Evolutionary conservation across 306 rosid genomes (phyloP).

Genomic region (Crataegus laevigata): DNA sequence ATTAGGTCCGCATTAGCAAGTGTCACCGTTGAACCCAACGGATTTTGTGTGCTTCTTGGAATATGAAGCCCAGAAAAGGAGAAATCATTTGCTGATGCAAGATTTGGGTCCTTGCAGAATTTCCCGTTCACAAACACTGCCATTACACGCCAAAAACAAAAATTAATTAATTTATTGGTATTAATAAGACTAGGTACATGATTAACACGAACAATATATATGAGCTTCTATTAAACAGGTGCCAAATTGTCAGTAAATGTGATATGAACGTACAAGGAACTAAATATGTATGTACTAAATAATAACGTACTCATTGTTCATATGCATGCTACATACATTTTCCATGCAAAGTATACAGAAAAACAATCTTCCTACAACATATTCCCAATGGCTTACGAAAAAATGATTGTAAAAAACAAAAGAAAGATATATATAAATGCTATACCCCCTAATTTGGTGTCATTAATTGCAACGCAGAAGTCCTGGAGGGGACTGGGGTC

Average conservation of each 20-base stretch:
- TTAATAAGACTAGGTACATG: neutral
- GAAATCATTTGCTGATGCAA: neutral
- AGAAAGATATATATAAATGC: neutral
- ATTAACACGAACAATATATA: neutral
- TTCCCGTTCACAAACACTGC: neutral
- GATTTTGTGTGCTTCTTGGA: neutral
- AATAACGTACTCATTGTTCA: too few species aligned
- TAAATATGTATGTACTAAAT: too few species aligned
- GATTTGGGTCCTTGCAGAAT: neutral
- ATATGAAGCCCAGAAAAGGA: neutral
- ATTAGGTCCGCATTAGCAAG: neutral
- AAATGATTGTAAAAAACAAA: neutral
- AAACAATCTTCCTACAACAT: too few species aligned
- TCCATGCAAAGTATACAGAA: neutral
- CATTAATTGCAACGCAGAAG: conserved; percentile 1
- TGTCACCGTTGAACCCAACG: neutral
- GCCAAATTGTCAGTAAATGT: too few species aligned
- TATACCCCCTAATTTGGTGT: neutral
- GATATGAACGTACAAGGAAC: too few species aligned
- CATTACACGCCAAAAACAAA: neutral
- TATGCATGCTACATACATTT: neutral
- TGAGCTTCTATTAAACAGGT: neutral
- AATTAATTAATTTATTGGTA: neutral
- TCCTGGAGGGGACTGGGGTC: conserved; percentile 9
- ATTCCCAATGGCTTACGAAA: neutral